These are phyloP conservation scores for Aureobasidium sp. DNA, from an alignment of 2,329 filamentous ascomycete species.

Conservation along the genomic window DNA sequence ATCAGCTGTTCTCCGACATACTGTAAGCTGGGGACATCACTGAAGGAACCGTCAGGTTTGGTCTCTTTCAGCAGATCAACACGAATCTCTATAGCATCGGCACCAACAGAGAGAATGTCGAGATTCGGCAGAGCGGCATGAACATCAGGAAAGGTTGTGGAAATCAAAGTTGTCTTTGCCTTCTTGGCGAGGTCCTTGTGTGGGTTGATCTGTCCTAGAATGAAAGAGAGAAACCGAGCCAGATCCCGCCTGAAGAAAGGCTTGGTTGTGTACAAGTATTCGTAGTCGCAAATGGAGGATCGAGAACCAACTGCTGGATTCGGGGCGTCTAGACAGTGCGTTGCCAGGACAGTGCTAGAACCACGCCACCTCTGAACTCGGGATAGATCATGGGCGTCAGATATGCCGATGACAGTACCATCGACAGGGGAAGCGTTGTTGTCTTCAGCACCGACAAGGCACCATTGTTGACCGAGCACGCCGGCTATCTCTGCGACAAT, in stretches of 20 bases:
- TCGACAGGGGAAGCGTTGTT: slow-evolving; percentile 49
- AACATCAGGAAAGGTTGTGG: slow-evolving; percentile 82
- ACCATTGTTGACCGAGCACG: slow-evolving; percentile 67
- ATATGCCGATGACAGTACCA: slow-evolving; percentile 62
- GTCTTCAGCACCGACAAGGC: slow-evolving; percentile 50
- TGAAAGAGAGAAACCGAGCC: slow-evolving; percentile 70
- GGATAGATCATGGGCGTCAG: slow-evolving; percentile 48
- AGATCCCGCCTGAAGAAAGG: slow-evolving; percentile 69
- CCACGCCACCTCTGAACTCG: slow-evolving; percentile 52
- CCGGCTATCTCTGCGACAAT: slow-evolving; percentile 72
- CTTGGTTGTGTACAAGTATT: slow-evolving; percentile 72
- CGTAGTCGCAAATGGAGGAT: slow-evolving; percentile 68
- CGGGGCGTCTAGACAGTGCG: slow-evolving; percentile 65
- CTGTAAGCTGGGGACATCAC: slow-evolving; percentile 65
- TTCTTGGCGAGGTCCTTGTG: slow-evolving; percentile 74
- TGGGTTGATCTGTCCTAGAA: slow-evolving; percentile 69
- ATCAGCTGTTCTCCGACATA: slow-evolving; percentile 85
- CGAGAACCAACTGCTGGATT: slow-evolving; percentile 52
- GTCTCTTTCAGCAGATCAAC: slow-evolving; percentile 76
- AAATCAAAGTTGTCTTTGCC: slow-evolving; percentile 74
- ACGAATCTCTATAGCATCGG: slow-evolving; percentile 77
- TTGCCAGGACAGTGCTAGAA: slow-evolving; percentile 63
- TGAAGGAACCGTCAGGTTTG: slow-evolving; percentile 53
- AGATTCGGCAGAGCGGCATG: slow-evolving; percentile 75
- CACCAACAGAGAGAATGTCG: slow-evolving; percentile 79